phyloP scores from a whole-genome alignment of 179 eudicot species.

The Camellia oleifera region DNA sequence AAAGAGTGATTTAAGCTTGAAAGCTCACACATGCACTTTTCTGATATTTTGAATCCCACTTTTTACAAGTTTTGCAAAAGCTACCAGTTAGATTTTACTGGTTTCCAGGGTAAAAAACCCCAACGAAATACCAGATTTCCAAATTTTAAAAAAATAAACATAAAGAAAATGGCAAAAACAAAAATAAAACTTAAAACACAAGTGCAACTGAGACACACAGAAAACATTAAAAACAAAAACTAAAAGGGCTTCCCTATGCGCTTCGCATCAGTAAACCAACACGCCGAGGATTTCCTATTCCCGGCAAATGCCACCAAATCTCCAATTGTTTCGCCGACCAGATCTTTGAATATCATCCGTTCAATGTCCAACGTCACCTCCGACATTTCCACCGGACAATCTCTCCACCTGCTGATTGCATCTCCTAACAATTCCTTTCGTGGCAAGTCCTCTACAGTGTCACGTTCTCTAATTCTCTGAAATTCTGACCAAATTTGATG shows the following conservation, averaged over 20 bases:
- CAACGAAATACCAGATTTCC: no score
- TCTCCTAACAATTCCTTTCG: constrained; percentile 63
- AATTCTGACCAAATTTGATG: constrained; percentile 56
- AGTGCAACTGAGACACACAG: no score
- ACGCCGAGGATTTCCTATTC: constrained; percentile 29
- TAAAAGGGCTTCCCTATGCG: not conserved
- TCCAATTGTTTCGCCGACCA: constrained; percentile 60
- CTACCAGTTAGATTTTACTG: constrained; percentile 1
- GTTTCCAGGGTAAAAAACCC: not conserved
- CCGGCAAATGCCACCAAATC: constrained; percentile 49
- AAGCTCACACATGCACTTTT: not conserved
- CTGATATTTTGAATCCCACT: not conserved
- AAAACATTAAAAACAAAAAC: not conserved
- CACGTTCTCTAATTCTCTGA: constrained; percentile 41
- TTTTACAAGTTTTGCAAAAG: not conserved
- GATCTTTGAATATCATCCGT: constrained; percentile 71
- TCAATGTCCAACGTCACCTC: constrained; percentile 72
- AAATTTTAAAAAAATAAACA: no score
- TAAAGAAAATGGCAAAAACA: no score
- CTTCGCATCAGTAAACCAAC: constrained; percentile 47
- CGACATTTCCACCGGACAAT: constrained; percentile 53
- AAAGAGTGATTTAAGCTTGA: no score
- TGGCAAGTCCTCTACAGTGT: constrained; percentile 46
- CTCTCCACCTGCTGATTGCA: constrained; percentile 54
- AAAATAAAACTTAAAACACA: not conserved